phyloP scores from a whole-genome alignment of 768 basidiomycete species.

The Lepiota venenata region DNA sequence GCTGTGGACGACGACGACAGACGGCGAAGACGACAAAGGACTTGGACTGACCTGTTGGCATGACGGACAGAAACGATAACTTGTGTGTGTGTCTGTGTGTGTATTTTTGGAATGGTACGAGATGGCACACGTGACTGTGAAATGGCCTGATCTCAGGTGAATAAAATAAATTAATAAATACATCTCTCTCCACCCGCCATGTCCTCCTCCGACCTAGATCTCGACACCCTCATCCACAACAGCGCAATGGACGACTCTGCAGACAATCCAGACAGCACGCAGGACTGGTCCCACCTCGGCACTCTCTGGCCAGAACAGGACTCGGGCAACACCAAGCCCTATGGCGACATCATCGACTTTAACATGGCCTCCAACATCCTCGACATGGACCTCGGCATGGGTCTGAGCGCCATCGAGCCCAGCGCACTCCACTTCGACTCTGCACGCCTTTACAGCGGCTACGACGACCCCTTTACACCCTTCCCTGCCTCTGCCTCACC shows the following conservation, averaged over 20 bases:
- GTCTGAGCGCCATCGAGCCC: constrained; percentile 55
- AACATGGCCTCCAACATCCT: constrained; percentile 32
- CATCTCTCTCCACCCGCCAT: too few species aligned
- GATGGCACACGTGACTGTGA: not conserved
- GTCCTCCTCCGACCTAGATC: constrained; percentile 39
- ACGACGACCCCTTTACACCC: constrained; percentile 20
- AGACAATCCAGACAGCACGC: constrained; percentile 22
- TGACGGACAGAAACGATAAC: not conserved
- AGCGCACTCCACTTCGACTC: constrained; percentile 52
- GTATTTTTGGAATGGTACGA: constrained; percentile 10
- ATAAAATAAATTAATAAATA: not conserved
- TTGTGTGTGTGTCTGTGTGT: too few species aligned
- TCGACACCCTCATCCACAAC: constrained; percentile 55
- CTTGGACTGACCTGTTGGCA: not conserved
- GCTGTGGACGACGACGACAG: not conserved
- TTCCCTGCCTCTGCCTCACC: constrained; percentile 18
- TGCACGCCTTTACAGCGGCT: constrained; percentile 23
- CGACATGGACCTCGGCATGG: constrained; percentile 53
- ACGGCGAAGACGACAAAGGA: too few species aligned
- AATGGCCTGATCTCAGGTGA: constrained; percentile 6
- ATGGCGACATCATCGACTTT: constrained; percentile 32
- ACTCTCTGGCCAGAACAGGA: constrained; percentile 42
- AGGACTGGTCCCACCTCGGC: constrained; percentile 55
- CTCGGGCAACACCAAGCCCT: constrained; percentile 42
- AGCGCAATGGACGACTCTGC: constrained; percentile 30